Base-by-base conservation (phyloP, 352 stramenopile genomes). In the Phytopythium litorale region DNA sequence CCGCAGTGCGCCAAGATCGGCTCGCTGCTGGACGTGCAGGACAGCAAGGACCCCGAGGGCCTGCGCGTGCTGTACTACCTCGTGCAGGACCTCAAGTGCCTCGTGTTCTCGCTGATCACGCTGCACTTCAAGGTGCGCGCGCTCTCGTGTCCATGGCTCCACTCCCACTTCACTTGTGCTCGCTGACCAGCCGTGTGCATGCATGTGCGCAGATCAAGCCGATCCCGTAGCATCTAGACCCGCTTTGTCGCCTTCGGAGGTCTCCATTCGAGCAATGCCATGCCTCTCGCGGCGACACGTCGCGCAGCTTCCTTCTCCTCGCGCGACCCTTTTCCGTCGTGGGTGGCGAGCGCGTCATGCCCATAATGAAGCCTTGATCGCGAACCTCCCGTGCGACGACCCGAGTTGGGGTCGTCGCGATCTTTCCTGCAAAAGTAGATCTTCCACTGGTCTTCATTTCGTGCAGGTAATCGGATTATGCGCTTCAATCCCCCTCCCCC, bases 1-100 rank as follows among this genome's bases (percentile, higher is more conserved):
- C 12, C 19, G 9, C 58, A 97, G 79, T 98, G 93, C 64, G 79
- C 91, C 53, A 98, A 99, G 76, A 98, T 99, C 68, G 93, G 92
- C 19, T 98, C 92, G 54, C 75, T 98, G 54, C 70, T 97, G 38
- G 92, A 99, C 63, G 92, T 99, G 19, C 86, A 98, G 69, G 88
- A 98, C 64, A 98, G 91, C 77, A 94, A 98, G 35, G 97, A 99
- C 72, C 96, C 96, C 0, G 91, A 98, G 59, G 96, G 96, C 28
- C 78, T 99, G 23, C 76, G 86, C 21, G 84, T 92, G 54, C 96
- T 99, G 59, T 99, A 99, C 76, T 99, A 98, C 76, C 78, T 99
- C 33, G 91, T 98, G 28, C 96, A 99, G 73, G 97, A 99, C 73
- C 78, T 99, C 53, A 98, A 98, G 70, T 98, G 93, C 66, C 71